phyloP scores from a whole-genome alignment of 257 asterid species.

The Plantago elongata region DNA sequence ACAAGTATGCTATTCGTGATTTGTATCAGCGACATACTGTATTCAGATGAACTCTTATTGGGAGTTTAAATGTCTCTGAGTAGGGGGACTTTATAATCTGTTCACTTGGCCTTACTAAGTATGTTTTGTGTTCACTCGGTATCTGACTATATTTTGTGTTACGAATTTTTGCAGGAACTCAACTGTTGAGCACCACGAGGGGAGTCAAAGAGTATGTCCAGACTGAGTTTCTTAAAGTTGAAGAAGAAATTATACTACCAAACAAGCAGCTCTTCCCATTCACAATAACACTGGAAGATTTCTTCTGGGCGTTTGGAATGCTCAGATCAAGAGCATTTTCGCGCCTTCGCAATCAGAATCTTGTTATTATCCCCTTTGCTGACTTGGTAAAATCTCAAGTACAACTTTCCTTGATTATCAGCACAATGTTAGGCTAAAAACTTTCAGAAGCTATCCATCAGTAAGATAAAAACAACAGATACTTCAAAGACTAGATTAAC shows the following conservation, averaged over 20 bases:
- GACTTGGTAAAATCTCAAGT: conserved; percentile 60
- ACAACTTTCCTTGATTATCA: conserved; percentile 3
- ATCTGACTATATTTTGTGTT: neutral
- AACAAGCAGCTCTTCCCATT: conserved; percentile 78
- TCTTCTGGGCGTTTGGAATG: conserved; percentile 95
- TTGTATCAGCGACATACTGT: neutral
- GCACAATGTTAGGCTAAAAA: neutral
- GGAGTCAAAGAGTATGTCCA: conserved; percentile 85
- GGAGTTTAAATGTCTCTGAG: no score
- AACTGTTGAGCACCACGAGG: conserved; percentile 73
- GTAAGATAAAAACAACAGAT: no score
- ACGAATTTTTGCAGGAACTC: conserved; percentile 58
- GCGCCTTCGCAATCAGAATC: conserved; percentile 70
- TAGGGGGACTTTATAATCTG: neutral
- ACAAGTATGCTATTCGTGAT: neutral
- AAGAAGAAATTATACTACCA: conserved; percentile 66
- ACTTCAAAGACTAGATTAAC: no score
- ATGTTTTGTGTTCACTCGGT: no score
- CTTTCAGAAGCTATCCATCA: neutral
- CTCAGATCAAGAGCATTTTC: conserved; percentile 96
- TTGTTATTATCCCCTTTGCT: conserved; percentile 81
- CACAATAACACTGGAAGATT: conserved; percentile 66
- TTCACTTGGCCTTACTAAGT: no score
- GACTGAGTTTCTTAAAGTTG: conserved; percentile 60
- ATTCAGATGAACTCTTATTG: no score